Evolutionary conservation across 805 yeast genomes (phyloP).

Genomic region (Saccharomyces jurei): DNA sequence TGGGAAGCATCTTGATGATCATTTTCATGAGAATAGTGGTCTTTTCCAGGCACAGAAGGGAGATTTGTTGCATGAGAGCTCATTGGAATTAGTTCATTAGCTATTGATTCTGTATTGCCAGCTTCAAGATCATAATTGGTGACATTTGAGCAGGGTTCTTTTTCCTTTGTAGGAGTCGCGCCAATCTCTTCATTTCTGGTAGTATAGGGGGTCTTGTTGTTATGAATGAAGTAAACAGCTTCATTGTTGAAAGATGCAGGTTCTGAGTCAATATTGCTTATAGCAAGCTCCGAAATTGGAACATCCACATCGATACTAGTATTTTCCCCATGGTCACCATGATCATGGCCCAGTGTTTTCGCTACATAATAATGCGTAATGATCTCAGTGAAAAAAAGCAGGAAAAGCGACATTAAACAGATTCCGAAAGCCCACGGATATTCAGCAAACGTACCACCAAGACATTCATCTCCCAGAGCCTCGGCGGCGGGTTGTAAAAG

Average conservation of each 20-base stretch:
- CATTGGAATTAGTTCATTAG: background rate
- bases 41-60: conserved; percentile 8
- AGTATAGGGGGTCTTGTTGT: background rate
- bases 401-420: conserved; percentile 39
- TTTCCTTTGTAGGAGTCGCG: background rate
- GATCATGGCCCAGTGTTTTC: conserved; percentile 20
- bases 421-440: conserved; percentile 56
- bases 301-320: background rate
- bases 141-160: background rate
- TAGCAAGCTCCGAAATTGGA: background rate
- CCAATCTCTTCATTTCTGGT: background rate
- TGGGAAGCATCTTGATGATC: conserved; percentile 10
- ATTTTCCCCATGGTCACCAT: background rate
- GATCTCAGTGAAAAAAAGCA: conserved; percentile 42
- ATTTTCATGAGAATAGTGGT: conserved; percentile 8
- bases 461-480: conserved; percentile 39
- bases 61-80: background rate
- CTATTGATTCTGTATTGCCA: background rate
- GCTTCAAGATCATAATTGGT: background rate
- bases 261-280: background rate
- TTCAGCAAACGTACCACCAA: conserved; percentile 49
- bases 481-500: conserved; percentile 45
- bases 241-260: background rate
- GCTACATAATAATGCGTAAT: conserved; percentile 38
- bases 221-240: background rate